A percentile compares a stretch with the other conserved stretches of the same genome.
phyloP scores from a whole-genome alignment of 192 early-diverging fungal genomes.

The Entophlyctis helioformis region DNA sequence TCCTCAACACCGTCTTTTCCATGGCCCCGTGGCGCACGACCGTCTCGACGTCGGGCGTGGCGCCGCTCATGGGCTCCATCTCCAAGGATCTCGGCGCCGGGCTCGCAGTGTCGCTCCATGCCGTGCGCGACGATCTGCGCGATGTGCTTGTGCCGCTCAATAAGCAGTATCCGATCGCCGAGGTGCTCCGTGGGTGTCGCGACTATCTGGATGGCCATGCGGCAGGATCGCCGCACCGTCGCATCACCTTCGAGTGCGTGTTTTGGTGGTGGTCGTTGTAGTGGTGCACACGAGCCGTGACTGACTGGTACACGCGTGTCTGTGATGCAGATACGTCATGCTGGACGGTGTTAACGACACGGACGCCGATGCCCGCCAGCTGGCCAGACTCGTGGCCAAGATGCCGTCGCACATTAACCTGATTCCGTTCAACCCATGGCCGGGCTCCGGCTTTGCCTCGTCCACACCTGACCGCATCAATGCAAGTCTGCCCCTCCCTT shows the following conservation, averaged over 20 bases:
- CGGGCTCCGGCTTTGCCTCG: conserved; percentile 54
- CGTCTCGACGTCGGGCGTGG: conserved; percentile 73
- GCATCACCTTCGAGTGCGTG: conserved; percentile 77
- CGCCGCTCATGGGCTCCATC: conserved; percentile 65
- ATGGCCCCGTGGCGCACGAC: conserved; percentile 69
- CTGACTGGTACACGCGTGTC: background rate
- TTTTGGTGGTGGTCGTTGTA: background rate
- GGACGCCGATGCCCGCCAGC: conserved; percentile 47
- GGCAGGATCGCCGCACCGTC: conserved; percentile 37
- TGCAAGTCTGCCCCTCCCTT: background rate
- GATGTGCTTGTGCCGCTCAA: conserved; percentile 76
- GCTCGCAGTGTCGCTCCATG: conserved; percentile 77
- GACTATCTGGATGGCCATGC: conserved; percentile 40
- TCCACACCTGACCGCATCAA: conserved; percentile 32
- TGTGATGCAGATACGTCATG: conserved; percentile 60
- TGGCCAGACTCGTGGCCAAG: conserved; percentile 48
- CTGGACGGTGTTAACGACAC: conserved; percentile 75
- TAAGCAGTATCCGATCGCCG: conserved; percentile 62
- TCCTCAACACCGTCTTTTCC: conserved; percentile 29
- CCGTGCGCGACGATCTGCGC: conserved; percentile 62
- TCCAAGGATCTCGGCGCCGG: conserved; percentile 52
- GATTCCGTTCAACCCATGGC: conserved; percentile 82
- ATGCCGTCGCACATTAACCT: conserved; percentile 59
- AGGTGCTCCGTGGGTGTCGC: conserved; percentile 58
- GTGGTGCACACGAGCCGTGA: no score